Base-by-base conservation (phyloP, 129 eudicot genomes). In the Erigeron canadensis region DNA sequence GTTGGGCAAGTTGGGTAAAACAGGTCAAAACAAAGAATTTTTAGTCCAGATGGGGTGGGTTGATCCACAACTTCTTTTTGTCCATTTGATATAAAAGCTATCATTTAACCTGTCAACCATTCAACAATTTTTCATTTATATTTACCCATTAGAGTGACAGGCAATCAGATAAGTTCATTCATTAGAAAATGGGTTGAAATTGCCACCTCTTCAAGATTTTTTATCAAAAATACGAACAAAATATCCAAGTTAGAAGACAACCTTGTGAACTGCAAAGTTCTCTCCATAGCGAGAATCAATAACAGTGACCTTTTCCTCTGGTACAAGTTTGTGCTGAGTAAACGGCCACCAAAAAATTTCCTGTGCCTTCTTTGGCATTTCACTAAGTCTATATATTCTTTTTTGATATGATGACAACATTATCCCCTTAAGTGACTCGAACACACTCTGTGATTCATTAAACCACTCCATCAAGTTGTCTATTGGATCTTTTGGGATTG, bases 261-360 rank as follows among this genome's bases (percentile, higher is more conserved):
- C 99, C 97, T 95, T 90, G 88, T 88, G 91, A 71, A 95, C 91
- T 6, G 96, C 81, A 80, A 95, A 90, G 71, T 86, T 88, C 78
- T 90, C 99, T 57, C 97, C 97, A 40, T 89, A 90, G n/a, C 99
- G 99, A 56, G 99, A 95, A 83, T 90, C 97, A 66, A 95, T 95
- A 1, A 95, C 97, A 11, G 97, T 95, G 75, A 95, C 81, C 37
- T 80, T 90, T 58, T 88, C 95, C 67, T 86, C 80, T 46, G 96
- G 82, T 67, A 95, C 96, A 78, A 95, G 85, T 76, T 90, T 86
- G 83, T 95, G 99, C 63, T 95, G 99, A 71, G 99, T 95, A 75
- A 95, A 95, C 37, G 99, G 97, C 97, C 99, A 95, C 99, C 99
- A 95, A 65, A 95, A 83, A 18, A 84, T 74, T 17, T 90, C 94